These are phyloP conservation scores for Syncephalastrum sp. DNA, from an alignment of 371 early-diverging fungal genomes.

Conservation along the genomic window DNA sequence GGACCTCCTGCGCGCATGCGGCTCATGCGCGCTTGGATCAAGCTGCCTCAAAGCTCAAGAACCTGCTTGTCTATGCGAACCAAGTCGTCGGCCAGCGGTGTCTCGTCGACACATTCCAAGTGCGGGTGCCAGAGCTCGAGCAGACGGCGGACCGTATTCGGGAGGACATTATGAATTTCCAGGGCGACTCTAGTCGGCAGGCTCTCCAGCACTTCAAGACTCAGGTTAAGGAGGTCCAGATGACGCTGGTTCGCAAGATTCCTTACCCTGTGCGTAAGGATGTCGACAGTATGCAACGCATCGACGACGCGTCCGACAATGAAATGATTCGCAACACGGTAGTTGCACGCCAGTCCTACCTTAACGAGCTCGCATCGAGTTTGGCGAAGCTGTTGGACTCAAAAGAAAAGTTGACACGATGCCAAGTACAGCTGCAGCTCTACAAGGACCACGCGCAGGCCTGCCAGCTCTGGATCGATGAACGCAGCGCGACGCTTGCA, in stretches of 20 bases:
- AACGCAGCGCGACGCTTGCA: constrained; percentile 20
- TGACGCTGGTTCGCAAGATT: constrained; percentile 5
- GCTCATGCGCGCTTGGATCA: constrained; percentile 16
- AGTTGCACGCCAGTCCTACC: constrained; percentile 17
- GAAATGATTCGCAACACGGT: constrained; percentile 38
- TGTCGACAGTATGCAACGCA: constrained; percentile 23
- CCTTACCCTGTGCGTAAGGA: constrained; percentile 27
- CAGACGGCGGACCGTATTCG: constrained; percentile 28
- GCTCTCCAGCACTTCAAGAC: constrained; percentile 17
- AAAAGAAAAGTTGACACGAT: constrained; percentile 34
- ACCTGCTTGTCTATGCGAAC: constrained; percentile 19
- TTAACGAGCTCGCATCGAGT: constrained; percentile 29
- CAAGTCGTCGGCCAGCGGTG: constrained; percentile 23
- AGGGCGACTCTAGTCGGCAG: constrained; percentile 5
- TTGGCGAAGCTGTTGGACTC: constrained; percentile 29
- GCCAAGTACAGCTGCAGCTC: constrained; percentile 26
- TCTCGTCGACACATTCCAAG: constrained; percentile 19
- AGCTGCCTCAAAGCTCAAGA: constrained; percentile 13
- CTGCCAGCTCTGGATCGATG: constrained; percentile 32
- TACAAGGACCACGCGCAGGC: constrained; percentile 29
- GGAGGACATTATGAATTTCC: constrained; percentile 23
- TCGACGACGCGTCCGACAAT: constrained; percentile 37
- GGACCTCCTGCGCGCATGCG: not conserved
- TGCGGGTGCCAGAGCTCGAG: constrained; percentile 22
- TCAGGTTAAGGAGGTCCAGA: constrained; percentile 11